Base-by-base conservation (phyloP, 768 basidiomycete genomes). In the Lactifluus pinguis region DNA sequence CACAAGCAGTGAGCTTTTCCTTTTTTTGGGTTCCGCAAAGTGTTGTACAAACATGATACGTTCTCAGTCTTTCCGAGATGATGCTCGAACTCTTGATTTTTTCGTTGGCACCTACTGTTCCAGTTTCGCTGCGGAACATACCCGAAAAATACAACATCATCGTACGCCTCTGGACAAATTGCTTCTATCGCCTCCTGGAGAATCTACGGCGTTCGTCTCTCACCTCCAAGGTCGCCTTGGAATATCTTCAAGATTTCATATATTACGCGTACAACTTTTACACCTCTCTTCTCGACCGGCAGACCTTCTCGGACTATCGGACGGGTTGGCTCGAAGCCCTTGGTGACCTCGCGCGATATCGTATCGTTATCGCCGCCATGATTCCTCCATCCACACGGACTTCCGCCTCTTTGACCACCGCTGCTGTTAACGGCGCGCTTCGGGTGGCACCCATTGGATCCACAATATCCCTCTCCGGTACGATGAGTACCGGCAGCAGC, bases 81-180 rank as follows among this genome's bases (percentile, higher is more conserved):
- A 92, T 95, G 66, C 92, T 94, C 72, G 86, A 89, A 61, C 82
- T 99, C 30, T 81, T 99, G 55, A 80, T 84, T 42, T 83, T 95
- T 1, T 90, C 93, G 0, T 81, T 92, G 42, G 86, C 94, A 2
- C 92, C 94, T 0, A 83, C 83, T 10, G 86, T 95, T 0, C 95
- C 97, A 0, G 85, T 89, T 0, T 94, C 93, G 0, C 76, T 98
- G 1, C 87, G 93, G 49, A 85, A 87, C 60, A 89, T 98, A 52
- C 92, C 95, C 0, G 84, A 82, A 42, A 95, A 94, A 68, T 98
- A 98, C 77, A 97, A 97, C 73, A 95, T 98, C 68, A 90, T 95
- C 62, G 85, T 86, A 44, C 84, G 95, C 10, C 79, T 98, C 0
- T 98, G 97, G 97, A 87, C 89, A 0, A 86, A 86, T 54, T 91